phyloP scores from a whole-genome alignment of 495 filamentous ascomycete genomes.

The Lasiosphaeriaceae sp. region DNA sequence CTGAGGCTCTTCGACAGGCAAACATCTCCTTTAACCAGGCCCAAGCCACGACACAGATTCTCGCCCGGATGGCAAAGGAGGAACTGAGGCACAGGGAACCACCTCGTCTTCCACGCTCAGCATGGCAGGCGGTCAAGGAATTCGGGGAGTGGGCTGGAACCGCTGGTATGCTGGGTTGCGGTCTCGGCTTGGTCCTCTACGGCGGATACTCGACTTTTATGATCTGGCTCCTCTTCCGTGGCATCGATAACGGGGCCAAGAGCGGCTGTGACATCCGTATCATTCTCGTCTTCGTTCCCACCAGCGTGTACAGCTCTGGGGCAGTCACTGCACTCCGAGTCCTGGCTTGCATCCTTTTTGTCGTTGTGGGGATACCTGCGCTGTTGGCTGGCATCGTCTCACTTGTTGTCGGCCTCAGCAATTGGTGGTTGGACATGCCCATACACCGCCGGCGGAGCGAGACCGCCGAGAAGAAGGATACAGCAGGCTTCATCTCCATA shows the following conservation, averaged over 20 bases:
- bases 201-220: slow-evolving; percentile 10
- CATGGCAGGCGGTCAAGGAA: background rate
- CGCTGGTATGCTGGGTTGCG: background rate
- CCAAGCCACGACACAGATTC: slow-evolving; percentile 6
- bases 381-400: background rate
- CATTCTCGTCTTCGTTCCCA: slow-evolving; percentile 10
- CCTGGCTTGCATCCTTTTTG: slow-evolving; percentile 10
- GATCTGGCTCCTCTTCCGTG: slow-evolving; percentile 15
- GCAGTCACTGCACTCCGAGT: slow-evolving; percentile 10
- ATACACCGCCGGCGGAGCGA: background rate
- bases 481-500: background rate
- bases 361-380: background rate
- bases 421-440: slow-evolving; percentile 4
- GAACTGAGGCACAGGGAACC: background rate
- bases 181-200: slow-evolving; percentile 8
- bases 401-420: background rate
- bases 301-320: slow-evolving; percentile 10
- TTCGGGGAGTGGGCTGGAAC: background rate
- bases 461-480: background rate
- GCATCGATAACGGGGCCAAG: slow-evolving; percentile 2
- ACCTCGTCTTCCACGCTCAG: background rate
- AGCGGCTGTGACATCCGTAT: slow-evolving; percentile 8
- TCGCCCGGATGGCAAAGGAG: slow-evolving; percentile 9
- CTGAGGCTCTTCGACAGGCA: slow-evolving; percentile 11
- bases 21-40: slow-evolving; percentile 14